These are phyloP conservation scores for Penicillium palitans DNA, from an alignment of 2,329 filamentous ascomycete species.

Conservation along the genomic window DNA sequence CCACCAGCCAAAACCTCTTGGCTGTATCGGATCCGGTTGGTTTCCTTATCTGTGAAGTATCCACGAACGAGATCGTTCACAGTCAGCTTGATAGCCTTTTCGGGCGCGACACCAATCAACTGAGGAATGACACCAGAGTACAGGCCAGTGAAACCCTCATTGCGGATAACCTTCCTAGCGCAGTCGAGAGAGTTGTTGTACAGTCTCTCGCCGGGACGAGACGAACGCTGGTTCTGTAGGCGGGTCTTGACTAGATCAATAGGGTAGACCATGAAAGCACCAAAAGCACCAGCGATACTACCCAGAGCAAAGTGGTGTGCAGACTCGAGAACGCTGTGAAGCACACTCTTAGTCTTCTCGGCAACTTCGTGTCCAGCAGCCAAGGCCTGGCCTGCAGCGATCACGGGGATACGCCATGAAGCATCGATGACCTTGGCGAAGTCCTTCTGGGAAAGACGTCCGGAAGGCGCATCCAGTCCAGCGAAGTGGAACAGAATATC, in stretches of 20 bases:
- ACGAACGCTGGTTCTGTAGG: conserved; percentile 92
- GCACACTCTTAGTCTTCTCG: conserved; percentile 56
- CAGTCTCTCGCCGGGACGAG: conserved; percentile 77
- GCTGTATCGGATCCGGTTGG: conserved; percentile 67
- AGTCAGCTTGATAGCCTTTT: conserved; percentile 98
- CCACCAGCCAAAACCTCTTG: conserved; percentile 86
- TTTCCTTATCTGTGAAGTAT: conserved; percentile 70
- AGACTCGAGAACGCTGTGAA: conserved; percentile 71
- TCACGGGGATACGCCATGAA: conserved; percentile 73
- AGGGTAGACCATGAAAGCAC: conserved; percentile 98
- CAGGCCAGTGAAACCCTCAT: conserved; percentile 84
- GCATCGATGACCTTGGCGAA: conserved; percentile 95
- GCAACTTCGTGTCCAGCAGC: conserved; percentile 54
- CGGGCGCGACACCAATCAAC: conserved; percentile 94
- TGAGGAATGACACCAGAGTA: conserved; percentile 96
- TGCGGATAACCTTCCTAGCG: conserved; percentile 85
- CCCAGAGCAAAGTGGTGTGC: conserved; percentile 88
- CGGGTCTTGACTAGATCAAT: conserved; percentile 98
- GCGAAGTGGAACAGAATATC: conserved; percentile 99
- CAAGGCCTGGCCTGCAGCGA: conserved; percentile 51
- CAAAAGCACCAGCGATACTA: conserved; percentile 89
- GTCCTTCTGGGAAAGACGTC: conserved; percentile 75
- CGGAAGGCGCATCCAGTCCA: conserved; percentile 84
- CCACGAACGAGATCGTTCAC: conserved; percentile 91
- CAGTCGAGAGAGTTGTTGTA: conserved; percentile 99